Percentiles rank a stretch among this genome's conserved stretches.
phyloP scores from a whole-genome alignment of 2,329 filamentous ascomycete genomes.

The Aspergillus sp. region DNA sequence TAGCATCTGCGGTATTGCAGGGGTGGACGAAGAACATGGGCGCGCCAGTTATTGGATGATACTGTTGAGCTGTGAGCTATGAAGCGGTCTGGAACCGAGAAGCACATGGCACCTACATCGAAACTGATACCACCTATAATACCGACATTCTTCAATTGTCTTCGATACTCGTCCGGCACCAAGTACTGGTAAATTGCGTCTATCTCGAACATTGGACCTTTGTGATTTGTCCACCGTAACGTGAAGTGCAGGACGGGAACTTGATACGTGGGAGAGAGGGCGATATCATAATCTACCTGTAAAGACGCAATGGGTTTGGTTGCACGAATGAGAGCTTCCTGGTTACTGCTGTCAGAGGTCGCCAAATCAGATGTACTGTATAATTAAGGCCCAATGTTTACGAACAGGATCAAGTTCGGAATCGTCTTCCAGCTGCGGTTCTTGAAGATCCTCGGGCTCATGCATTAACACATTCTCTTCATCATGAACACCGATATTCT shows the following conservation, averaged over 20 bases:
- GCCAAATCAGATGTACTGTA: slow-evolving; percentile 3
- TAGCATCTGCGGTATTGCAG: slow-evolving; percentile 76
- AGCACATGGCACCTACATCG: slow-evolving; percentile 54
- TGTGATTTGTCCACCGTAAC: slow-evolving; percentile 51
- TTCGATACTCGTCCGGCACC: slow-evolving; percentile 60
- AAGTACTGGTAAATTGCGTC: slow-evolving; percentile 65
- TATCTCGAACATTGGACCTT: slow-evolving; percentile 50
- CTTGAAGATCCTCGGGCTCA: slow-evolving; percentile 9
- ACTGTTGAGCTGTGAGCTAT: slow-evolving; percentile 47
- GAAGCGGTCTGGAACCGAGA: slow-evolving; percentile 16
- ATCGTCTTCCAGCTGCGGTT: slow-evolving; percentile 18
- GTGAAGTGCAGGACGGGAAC: slow-evolving; percentile 72
- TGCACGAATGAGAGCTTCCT: slow-evolving; percentile 38
- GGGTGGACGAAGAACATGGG: slow-evolving; percentile 90
- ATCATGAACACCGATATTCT: slow-evolving; percentile 4
- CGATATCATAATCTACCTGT: slow-evolving; percentile 63
- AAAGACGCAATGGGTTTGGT: slow-evolving; percentile 29
- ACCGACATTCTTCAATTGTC: slow-evolving; percentile 54
- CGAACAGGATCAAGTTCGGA: slow-evolving; percentile 25
- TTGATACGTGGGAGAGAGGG: slow-evolving; percentile 67
- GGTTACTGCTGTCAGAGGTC: slow-evolving; percentile 26
- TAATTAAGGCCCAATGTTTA: slow-evolving; percentile 6
- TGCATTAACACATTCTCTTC: slow-evolving; percentile 6
- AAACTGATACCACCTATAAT: slow-evolving; percentile 68
- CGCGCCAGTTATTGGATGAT: slow-evolving; percentile 72